phyloP scores from a whole-genome alignment of 2,329 filamentous ascomycete genomes.

The Ascochyta pisi region DNA sequence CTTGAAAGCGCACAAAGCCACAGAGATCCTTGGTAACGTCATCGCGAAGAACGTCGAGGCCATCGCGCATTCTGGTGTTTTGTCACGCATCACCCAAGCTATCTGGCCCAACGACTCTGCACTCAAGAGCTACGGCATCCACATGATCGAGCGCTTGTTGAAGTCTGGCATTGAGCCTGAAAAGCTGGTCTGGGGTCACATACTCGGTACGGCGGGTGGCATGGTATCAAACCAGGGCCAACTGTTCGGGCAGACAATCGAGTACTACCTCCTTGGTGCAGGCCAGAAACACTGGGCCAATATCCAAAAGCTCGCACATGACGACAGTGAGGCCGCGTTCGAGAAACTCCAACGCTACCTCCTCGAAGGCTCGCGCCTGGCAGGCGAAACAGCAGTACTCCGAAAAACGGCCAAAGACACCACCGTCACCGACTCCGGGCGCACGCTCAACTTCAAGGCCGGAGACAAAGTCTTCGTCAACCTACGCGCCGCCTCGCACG shows the following conservation, averaged over 20 bases:
- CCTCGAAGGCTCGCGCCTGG: slow-evolving; percentile 54
- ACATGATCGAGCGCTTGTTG: slow-evolving; percentile 63
- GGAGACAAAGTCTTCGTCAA: slow-evolving; percentile 54
- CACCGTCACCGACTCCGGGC: slow-evolving; percentile 42
- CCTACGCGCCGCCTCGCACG: slow-evolving; percentile 52
- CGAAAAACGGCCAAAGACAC: slow-evolving; percentile 46
- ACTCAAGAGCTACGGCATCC: slow-evolving; percentile 61
- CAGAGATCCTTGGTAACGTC: slow-evolving; percentile 58
- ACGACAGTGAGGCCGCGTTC: slow-evolving; percentile 53
- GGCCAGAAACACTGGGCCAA: slow-evolving; percentile 57
- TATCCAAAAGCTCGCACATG: slow-evolving; percentile 55
- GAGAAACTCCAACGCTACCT: slow-evolving; percentile 60
- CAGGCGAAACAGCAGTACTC: slow-evolving; percentile 53
- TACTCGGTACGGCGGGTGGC: slow-evolving; percentile 64
- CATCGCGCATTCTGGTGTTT: slow-evolving; percentile 51
- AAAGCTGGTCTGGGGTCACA: slow-evolving; percentile 63
- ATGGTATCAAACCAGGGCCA: slow-evolving; percentile 64
- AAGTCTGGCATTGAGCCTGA: slow-evolving; percentile 55
- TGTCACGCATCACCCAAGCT: slow-evolving; percentile 51
- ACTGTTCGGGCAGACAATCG: slow-evolving; percentile 63
- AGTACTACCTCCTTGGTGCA: slow-evolving; percentile 61
- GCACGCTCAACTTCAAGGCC: slow-evolving; percentile 40
- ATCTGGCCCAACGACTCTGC: slow-evolving; percentile 51
- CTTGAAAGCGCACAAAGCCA: slow-evolving; percentile 56
- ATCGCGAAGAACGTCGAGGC: slow-evolving; percentile 58